Conservation (phyloP, 768 basidiomycete species). For the Coprinopsis strossmayeri region DNA sequence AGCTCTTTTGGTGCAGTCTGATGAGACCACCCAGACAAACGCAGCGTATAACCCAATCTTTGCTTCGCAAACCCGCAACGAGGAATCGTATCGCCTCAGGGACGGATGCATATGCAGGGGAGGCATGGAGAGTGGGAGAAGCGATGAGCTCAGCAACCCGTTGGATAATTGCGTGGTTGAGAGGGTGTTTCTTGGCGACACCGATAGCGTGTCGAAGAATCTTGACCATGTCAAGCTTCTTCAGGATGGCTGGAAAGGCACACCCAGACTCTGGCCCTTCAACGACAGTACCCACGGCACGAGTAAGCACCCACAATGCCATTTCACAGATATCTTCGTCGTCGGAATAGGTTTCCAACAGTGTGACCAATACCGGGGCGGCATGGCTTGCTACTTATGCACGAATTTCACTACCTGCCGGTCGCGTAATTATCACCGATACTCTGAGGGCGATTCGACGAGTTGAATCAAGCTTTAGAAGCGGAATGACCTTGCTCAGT, state of each 20-base stretch:
- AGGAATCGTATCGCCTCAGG: slow-evolving; percentile 41
- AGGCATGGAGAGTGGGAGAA: slow-evolving; percentile 35
- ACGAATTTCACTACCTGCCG: slow-evolving; percentile 46
- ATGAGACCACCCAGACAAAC: slow-evolving; percentile 48
- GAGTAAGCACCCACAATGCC: slow-evolving; percentile 45
- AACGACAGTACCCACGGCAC: slow-evolving; percentile 40
- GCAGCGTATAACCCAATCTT: slow-evolving; percentile 47
- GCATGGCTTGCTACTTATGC: slow-evolving; percentile 43
- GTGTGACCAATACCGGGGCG: slow-evolving; percentile 31
- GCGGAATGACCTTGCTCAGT: slow-evolving; percentile 48
- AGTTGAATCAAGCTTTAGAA: slow-evolving; percentile 40
- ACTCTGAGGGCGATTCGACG: slow-evolving; percentile 50
- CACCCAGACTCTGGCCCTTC: slow-evolving; percentile 29
- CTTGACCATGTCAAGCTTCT: slow-evolving; percentile 34
- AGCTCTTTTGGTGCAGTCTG: slow-evolving; percentile 36
- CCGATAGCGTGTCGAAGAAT: slow-evolving; percentile 39
- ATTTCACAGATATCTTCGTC: slow-evolving; percentile 46
- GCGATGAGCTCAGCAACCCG: slow-evolving; percentile 51
- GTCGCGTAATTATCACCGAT: slow-evolving; percentile 53
- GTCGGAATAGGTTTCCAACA: slow-evolving; percentile 44
- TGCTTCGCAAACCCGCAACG: slow-evolving; percentile 48
- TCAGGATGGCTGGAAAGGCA: slow-evolving; percentile 29
- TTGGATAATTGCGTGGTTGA: slow-evolving; percentile 35
- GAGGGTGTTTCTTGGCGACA: slow-evolving; percentile 36
- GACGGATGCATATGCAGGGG: slow-evolving; percentile 35